A percentile compares a stretch with the other conserved stretches of the same genome.
Conservation (phyloP, 225 moss, liverwort and hornwort species). For the Physcomitrium patens region DNA sequence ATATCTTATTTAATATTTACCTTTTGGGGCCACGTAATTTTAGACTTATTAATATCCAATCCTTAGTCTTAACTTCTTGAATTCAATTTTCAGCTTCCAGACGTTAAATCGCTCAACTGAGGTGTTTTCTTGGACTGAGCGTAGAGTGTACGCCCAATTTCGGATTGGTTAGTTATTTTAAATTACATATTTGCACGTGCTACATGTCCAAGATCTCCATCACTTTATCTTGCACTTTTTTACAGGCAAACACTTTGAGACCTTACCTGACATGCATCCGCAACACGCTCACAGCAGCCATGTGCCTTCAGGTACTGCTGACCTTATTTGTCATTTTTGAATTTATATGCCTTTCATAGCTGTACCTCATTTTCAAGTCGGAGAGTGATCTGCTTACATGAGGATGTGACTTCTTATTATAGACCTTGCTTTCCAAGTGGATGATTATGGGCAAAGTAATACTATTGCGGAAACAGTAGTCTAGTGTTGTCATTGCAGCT, state of each 20-base stretch:
- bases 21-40: too few relatives aligned
- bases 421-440: constrained; percentile 1
- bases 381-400: neutral
- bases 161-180: neutral
- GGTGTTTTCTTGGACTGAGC: neutral
- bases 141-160: too few relatives aligned
- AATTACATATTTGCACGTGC: neutral
- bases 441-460: neutral
- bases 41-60: too few relatives aligned
- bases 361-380: neutral
- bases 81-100: neutral
- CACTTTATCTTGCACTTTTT: constrained; percentile 6
- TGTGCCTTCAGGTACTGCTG: constrained; percentile 89
- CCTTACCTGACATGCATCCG: constrained; percentile 98
- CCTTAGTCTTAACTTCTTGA: too few relatives aligned
- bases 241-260: constrained; percentile 92
- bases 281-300: constrained; percentile 95
- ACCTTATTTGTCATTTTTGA: constrained; percentile 14
- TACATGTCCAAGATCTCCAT: neutral
- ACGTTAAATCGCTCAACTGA: neutral
- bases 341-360: neutral
- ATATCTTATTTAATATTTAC: too few relatives aligned
- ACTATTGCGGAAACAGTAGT: neutral
- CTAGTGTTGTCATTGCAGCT: neutral
- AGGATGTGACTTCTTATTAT: neutral